Conservation (phyloP, 2,329 filamentous ascomycete species). For the Didymella pinodella region DNA sequence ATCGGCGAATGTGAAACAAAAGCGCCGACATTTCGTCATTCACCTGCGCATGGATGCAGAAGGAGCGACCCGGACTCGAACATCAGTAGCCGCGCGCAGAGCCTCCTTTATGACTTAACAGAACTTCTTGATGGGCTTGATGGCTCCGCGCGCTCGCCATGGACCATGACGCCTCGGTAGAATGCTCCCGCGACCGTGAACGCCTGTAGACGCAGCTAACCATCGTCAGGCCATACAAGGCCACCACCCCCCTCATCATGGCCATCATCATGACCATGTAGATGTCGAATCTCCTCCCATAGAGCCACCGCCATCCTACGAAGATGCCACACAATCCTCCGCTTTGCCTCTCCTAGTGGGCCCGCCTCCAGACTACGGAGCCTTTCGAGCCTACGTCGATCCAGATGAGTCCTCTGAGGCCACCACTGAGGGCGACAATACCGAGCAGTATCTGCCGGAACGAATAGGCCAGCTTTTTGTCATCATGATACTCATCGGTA, state of each 20-base stretch:
- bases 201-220: conserved; percentile 16
- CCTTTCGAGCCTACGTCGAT: conserved; percentile 38
- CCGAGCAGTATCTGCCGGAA: conserved; percentile 37
- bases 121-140: conserved; percentile 1
- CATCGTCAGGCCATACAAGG: conserved; percentile 18
- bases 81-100: conserved; percentile 1
- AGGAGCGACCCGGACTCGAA: conserved; percentile 22
- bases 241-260: conserved; percentile 27
- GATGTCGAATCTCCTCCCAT: conserved; percentile 26
- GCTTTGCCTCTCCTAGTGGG: conserved; percentile 42
- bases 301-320: conserved; percentile 46
- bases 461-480: conserved; percentile 41
- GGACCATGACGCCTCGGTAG: conserved; percentile 7
- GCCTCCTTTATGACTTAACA: conserved; percentile 11
- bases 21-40: conserved; percentile 22
- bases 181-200: neutral
- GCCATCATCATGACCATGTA: conserved; percentile 14
- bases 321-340: conserved; percentile 39
- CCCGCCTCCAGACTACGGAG: conserved; percentile 42
- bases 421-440: conserved; percentile 40
- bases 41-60: conserved; percentile 29
- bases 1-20: conserved; percentile 21
- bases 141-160: conserved; percentile 15
- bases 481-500: conserved; percentile 36
- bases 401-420: conserved; percentile 41